Conservation (phyloP, 2,329 filamentous ascomycete genomes). For the Phialophora chinensis region DNA sequence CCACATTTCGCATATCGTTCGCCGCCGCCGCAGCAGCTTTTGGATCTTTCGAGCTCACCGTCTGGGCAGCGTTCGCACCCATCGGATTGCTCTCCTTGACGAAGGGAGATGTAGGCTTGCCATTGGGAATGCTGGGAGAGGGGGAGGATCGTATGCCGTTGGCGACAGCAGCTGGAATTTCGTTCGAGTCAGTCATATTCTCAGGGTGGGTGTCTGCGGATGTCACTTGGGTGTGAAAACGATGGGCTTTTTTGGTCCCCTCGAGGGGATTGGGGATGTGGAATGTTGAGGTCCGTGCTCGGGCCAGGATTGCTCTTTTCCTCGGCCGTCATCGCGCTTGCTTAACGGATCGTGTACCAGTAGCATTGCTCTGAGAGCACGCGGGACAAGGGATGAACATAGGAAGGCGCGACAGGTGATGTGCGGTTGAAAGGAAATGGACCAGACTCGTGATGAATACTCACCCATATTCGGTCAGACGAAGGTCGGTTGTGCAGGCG, state of each 20-base stretch:
- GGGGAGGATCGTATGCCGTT: slow-evolving; percentile 46
- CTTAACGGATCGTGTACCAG: slow-evolving; percentile 7
- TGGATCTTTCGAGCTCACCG: slow-evolving; percentile 68
- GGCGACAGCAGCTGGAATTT: slow-evolving; percentile 44
- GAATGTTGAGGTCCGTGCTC: slow-evolving; percentile 21
- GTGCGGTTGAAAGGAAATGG: slow-evolving; percentile 9
- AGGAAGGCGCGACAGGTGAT: slow-evolving; percentile 10
- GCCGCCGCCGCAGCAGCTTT: slow-evolving; percentile 62
- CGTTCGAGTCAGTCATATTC: slow-evolving; percentile 37
- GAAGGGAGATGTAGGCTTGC: slow-evolving; percentile 61
- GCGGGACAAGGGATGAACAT: neutral
- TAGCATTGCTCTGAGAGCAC: neutral
- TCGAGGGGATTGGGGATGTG: slow-evolving; percentile 7
- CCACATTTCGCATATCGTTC: slow-evolving; percentile 87
- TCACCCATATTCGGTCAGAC: slow-evolving; percentile 35
- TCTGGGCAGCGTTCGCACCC: slow-evolving; percentile 61
- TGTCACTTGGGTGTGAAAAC: slow-evolving; percentile 3
- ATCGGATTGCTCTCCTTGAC: slow-evolving; percentile 65
- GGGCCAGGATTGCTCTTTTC: slow-evolving; percentile 8
- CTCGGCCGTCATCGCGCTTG: slow-evolving; percentile 15
- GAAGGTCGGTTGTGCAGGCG: slow-evolving; percentile 22
- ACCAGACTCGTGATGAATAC: slow-evolving; percentile 23
- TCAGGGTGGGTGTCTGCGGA: slow-evolving; percentile 3
- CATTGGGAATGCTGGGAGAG: slow-evolving; percentile 51
- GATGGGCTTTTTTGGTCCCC: slow-evolving; percentile 1